Conservation (phyloP, 23 red algal genomes). For the Gracilaria gracilis region DNA sequence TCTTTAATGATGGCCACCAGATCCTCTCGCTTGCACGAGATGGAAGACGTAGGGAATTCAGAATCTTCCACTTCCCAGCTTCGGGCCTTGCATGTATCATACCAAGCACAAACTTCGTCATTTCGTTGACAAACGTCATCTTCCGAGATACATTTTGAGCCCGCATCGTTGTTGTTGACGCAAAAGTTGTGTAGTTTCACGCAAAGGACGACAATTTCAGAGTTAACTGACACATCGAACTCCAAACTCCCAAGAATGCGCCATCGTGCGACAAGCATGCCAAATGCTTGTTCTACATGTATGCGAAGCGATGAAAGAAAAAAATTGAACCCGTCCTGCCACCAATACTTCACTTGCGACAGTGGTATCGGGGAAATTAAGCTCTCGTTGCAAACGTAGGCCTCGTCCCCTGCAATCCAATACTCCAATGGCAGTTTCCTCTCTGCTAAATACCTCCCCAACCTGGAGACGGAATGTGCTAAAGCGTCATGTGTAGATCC, state of each 20-base stretch:
- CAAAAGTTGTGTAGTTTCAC: constrained; percentile 12
- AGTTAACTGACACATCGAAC: not conserved
- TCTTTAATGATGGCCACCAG: not conserved
- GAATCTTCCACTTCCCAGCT: not conserved
- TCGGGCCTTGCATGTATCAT: not conserved
- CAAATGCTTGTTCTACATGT: constrained; percentile 28
- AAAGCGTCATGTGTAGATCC: constrained; percentile 4
- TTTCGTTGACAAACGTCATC: not conserved
- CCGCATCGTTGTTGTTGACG: not conserved
- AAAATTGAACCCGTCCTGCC: constrained; percentile 22
- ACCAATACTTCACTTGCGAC: not conserved
- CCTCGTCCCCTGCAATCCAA: constrained; percentile 36
- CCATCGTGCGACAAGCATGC: constrained; percentile 4
- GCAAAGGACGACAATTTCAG: not conserved
- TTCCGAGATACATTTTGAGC: not conserved
- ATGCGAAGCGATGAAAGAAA: constrained; percentile 4
- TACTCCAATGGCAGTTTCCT: not conserved
- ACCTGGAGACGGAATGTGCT: not conserved
- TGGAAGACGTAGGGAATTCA: no score
- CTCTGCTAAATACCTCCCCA: not conserved
- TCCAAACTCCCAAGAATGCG: not conserved
- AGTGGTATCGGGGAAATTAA: constrained; percentile 1
- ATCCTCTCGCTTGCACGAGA: not conserved
- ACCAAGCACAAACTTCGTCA: not conserved
- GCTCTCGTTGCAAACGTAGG: constrained; percentile 7